These are phyloP conservation scores for Marasmius oreades DNA, from an alignment of 1,284 basidiomycete genomes.

Conservation along the genomic window DNA sequence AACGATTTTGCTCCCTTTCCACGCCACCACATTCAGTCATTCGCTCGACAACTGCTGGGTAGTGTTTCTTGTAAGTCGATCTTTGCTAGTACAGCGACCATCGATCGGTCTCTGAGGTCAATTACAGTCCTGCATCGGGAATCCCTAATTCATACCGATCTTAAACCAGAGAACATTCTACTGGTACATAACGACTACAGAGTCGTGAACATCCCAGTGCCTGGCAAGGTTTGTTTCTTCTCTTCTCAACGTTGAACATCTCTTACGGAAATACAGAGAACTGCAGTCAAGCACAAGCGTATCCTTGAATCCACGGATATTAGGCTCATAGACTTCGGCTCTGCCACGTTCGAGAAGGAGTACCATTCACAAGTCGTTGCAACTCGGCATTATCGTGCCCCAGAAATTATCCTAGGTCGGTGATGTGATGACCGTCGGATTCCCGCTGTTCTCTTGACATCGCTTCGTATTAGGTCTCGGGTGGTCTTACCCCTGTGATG, in stretches of 20 bases:
- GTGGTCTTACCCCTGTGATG: slow-evolving; percentile 99
- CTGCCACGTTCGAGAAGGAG: slow-evolving; percentile 96
- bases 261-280: slow-evolving; percentile 42
- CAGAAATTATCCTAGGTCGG: slow-evolving; percentile 96
- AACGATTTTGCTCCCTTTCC: slow-evolving; percentile 98
- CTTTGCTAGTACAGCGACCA: slow-evolving; percentile 19
- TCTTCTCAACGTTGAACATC: slow-evolving; percentile 3
- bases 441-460: slow-evolving; percentile 14
- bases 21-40: slow-evolving; percentile 92
- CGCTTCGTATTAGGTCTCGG: slow-evolving; percentile 68
- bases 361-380: slow-evolving; percentile 98
- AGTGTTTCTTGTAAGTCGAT: slow-evolving; percentile 85
- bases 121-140: slow-evolving; percentile 84
- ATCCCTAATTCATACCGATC: slow-evolving; percentile 94
- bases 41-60: slow-evolving; percentile 88
- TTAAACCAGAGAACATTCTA: slow-evolving; percentile 98
- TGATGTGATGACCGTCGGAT: slow-evolving; percentile 10
- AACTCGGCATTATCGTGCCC: slow-evolving; percentile 97
- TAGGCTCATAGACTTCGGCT: slow-evolving; percentile 97
- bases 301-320: slow-evolving; percentile 90
- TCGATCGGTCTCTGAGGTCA: slow-evolving; percentile 13
- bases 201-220: slow-evolving; percentile 50
- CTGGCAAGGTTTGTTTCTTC: slow-evolving; percentile 49
- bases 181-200: slow-evolving; percentile 85
- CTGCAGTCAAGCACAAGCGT: slow-evolving; percentile 60